These are phyloP conservation scores for Suhomyces sp. DNA, from an alignment of 805 yeast genomes.

Conservation along the genomic window DNA sequence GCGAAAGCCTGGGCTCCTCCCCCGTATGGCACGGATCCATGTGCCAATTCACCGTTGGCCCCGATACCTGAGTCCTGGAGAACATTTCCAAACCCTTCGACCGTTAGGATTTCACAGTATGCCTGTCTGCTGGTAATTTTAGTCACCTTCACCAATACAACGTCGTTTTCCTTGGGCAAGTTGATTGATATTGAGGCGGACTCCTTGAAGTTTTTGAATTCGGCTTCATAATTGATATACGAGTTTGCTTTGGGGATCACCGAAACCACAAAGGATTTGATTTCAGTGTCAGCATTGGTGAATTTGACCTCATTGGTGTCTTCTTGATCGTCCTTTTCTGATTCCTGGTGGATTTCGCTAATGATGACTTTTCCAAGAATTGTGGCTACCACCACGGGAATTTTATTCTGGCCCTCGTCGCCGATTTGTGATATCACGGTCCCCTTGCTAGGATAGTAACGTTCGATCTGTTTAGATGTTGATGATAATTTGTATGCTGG, in stretches of 20 bases:
- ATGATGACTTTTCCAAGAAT: slow-evolving; percentile 57
- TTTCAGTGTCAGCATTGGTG: slow-evolving; percentile 7
- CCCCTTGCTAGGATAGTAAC: slow-evolving; percentile 66
- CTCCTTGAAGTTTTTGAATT: slow-evolving; percentile 12
- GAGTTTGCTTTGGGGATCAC: slow-evolving; percentile 30
- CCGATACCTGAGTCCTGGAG: slow-evolving; percentile 68
- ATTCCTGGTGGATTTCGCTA: slow-evolving; percentile 18
- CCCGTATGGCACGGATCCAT: slow-evolving; percentile 41
- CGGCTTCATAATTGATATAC: slow-evolving; percentile 24
- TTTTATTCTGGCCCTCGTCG: slow-evolving; percentile 29
- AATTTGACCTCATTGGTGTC: slow-evolving; percentile 6
- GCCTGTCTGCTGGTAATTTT: slow-evolving; percentile 70
- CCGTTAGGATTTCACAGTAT: slow-evolving; percentile 66
- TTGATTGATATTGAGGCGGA: slow-evolving; percentile 37
- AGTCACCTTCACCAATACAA: slow-evolving; percentile 74
- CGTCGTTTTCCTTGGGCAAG: slow-evolving; percentile 81
- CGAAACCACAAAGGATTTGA: slow-evolving; percentile 26
- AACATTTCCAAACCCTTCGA: slow-evolving; percentile 61
- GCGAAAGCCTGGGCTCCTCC: slow-evolving; percentile 52
- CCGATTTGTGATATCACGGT: slow-evolving; percentile 50
- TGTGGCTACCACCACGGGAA: slow-evolving; percentile 55
- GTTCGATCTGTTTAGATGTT: slow-evolving; percentile 32
- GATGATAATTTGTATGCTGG: slow-evolving; percentile 47
- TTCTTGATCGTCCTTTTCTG: slow-evolving; percentile 12
- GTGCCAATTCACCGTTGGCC: slow-evolving; percentile 45